A percentile compares a stretch with the other conserved stretches of the same genome.
phyloP scores from a whole-genome alignment of 768 basidiomycete species.

The Russula virescens region DNA sequence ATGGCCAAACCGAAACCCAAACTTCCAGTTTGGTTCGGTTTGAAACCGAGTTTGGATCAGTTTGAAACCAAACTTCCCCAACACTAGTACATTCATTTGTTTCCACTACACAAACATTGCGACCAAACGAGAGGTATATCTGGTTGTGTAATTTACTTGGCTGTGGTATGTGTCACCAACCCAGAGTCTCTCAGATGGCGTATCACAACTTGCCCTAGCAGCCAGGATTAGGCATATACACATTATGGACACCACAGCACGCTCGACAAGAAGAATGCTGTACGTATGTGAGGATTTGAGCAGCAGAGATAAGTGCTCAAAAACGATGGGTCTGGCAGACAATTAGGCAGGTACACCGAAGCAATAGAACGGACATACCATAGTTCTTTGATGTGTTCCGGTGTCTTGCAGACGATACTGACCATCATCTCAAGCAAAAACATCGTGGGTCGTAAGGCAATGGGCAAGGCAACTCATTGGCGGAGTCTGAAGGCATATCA shows the following conservation, averaged over 20 bases:
- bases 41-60: too few species aligned
- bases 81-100: too few species aligned
- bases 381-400: slow-evolving; percentile 76
- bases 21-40: too few species aligned
- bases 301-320: slow-evolving; percentile 84
- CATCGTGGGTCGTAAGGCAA: slow-evolving; percentile 90
- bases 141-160: slow-evolving; percentile 77
- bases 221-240: slow-evolving; percentile 80
- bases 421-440: slow-evolving; percentile 95
- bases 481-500: slow-evolving; percentile 39
- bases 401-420: slow-evolving; percentile 74
- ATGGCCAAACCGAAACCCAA: too few species aligned
- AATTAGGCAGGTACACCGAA: neutral
- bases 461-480: slow-evolving; percentile 42
- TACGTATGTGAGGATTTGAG: slow-evolving; percentile 74
- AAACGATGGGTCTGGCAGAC: slow-evolving; percentile 76
- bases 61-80: too few species aligned
- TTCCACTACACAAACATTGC: too few species aligned
- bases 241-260: slow-evolving; percentile 85
- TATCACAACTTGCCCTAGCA: slow-evolving; percentile 51
- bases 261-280: slow-evolving; percentile 86
- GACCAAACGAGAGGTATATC: slow-evolving; percentile 88
- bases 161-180: slow-evolving; percentile 34
- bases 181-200: neutral
- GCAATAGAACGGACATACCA: slow-evolving; percentile 50